These are phyloP conservation scores for Dalbergia oliveri DNA, from an alignment of 306 rosid genomes.

Conservation along the genomic window DNA sequence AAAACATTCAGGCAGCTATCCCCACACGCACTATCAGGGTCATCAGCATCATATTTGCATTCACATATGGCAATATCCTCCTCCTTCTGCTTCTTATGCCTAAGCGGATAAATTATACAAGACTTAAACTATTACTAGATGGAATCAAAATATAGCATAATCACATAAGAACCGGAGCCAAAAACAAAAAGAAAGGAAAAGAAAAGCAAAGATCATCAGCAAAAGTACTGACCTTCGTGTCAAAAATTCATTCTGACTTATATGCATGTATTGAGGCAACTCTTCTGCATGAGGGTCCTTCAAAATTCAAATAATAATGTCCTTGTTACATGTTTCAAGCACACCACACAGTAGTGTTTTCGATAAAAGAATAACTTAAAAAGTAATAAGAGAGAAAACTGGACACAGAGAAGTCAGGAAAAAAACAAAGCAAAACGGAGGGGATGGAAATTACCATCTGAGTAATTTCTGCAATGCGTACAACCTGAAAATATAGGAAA, in stretches of 20 bases:
- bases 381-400: slow-evolving; percentile 10
- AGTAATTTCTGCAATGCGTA: slow-evolving; percentile 13
- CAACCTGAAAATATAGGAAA: slow-evolving; percentile 41
- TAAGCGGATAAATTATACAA: slow-evolving; percentile 33
- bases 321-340: slow-evolving; percentile 38
- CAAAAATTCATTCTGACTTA: slow-evolving; percentile 76
- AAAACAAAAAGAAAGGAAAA: background rate
- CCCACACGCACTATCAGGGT: slow-evolving; percentile 84
- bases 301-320: slow-evolving; percentile 58
- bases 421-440: slow-evolving; percentile 1
- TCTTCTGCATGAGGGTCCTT: slow-evolving; percentile 67
- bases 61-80: slow-evolving; percentile 89
- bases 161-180: background rate
- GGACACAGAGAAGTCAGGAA: background rate
- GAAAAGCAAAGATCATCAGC: background rate
- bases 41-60: slow-evolving; percentile 61
- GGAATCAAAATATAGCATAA: slow-evolving; percentile 27
- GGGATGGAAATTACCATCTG: slow-evolving; percentile 42
- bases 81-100: slow-evolving; percentile 89
- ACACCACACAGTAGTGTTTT: slow-evolving; percentile 4
- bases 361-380: background rate
- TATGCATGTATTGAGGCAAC: slow-evolving; percentile 66
- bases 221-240: slow-evolving; percentile 65
- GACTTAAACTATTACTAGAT: background rate
- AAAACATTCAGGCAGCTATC: slow-evolving; percentile 86